Base-by-base conservation (phyloP, 257 asterid species). In the Jaltomata sinuosa region DNA sequence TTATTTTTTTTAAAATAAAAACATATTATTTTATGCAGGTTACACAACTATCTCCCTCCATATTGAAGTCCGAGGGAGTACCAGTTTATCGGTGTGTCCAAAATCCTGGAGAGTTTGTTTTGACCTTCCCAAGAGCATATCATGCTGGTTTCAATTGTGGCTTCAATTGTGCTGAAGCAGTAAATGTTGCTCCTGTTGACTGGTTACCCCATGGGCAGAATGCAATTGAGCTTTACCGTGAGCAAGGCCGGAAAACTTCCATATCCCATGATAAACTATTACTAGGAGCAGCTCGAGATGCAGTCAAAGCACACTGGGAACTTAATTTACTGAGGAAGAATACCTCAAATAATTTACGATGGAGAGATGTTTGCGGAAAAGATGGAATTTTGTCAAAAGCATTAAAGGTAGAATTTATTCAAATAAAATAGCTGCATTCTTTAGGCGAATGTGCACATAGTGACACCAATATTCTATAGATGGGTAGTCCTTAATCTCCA, bases 151-250 rank as follows among this genome's bases (percentile, higher is more conserved):
- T 97, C 87, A 97, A 95, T 87, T 86, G 92, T 65, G 99, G 99
- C 82, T 96, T 96, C 84, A 96, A 94, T 87, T 96, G 99, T 90
- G 99, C 99, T 78, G 99, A 96, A 90, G 99, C 99, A 83, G 99
- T 96, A 85, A 96, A 96, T 85, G 97, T 96, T 54, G 99, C 99
- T 85, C 99, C 99, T 83, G 97, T 96, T 88, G 99, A 96, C 86
- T 96, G 99, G 99, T 90, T 96, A 87, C 99, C 97, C 31, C 99
- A 96, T 77, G 99, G 99, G 16, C 98, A 93, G 84, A 93, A 93
- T 88, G 99, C 99, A 65, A 91, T 96, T 81, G 97, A 94, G 93
- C 98, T 94, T 80, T 96, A 96, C 53, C 88, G 92, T 57, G 97
- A 89, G 84, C 97, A 93, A 88, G 91, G 93, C 79, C 90, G 98